A percentile compares a stretch with the other conserved stretches of the same genome.
Conservation (phyloP, 208 protist species). For the Trypanosoma brucei region DNA sequence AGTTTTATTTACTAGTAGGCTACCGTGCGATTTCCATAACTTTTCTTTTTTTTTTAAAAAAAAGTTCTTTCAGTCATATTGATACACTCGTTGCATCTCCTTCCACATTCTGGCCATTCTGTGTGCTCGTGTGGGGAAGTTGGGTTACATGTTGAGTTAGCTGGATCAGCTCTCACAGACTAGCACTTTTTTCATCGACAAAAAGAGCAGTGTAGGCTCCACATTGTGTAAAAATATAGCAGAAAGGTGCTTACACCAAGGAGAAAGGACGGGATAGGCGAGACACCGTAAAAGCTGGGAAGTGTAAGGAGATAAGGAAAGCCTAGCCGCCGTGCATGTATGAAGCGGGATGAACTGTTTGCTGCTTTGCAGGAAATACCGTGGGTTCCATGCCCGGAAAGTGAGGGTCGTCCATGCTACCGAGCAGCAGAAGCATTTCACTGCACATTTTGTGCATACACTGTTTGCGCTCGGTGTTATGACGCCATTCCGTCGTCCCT, state of each 20-base stretch:
- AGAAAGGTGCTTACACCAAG: not conserved
- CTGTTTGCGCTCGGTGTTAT: constrained; percentile 60
- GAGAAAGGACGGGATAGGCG: not conserved
- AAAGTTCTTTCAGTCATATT: too few relatives aligned
- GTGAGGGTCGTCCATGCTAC: constrained; percentile 44
- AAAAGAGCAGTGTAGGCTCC: too few relatives aligned
- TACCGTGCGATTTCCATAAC: too few relatives aligned
- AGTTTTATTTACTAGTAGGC: too few relatives aligned
- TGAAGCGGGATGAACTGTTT: constrained; percentile 20
- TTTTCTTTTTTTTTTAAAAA: too few relatives aligned
- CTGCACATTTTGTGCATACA: constrained; percentile 83
- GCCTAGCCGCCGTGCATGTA: not conserved
- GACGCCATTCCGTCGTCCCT: constrained; percentile 24
- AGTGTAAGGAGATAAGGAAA: not conserved
- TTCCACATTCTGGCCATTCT: too few relatives aligned
- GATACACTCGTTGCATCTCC: too few relatives aligned
- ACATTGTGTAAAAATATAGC: too few relatives aligned
- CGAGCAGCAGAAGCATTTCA: constrained; percentile 56
- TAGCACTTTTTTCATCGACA: too few relatives aligned
- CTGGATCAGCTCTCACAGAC: too few relatives aligned
- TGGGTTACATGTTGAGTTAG: too few relatives aligned
- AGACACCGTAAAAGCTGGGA: not conserved
- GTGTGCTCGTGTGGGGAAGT: too few relatives aligned
- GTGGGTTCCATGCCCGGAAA: constrained; percentile 42
- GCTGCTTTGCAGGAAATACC: constrained; percentile 13